Evolutionary conservation across 129 eudicot species (phyloP).

Genomic region (Mikania micrantha): DNA sequence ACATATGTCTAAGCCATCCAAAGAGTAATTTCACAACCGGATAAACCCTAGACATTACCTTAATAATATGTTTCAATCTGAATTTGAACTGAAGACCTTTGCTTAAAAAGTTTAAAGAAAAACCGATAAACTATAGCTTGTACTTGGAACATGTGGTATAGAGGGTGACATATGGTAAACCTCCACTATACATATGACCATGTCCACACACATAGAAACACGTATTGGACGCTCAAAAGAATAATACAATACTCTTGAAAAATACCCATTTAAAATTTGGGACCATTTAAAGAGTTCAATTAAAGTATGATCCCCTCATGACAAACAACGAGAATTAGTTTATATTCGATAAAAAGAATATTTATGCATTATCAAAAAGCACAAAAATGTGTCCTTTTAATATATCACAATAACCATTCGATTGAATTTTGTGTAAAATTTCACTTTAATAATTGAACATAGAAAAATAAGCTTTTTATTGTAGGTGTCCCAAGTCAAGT

Average conservation of each 20-base stretch:
- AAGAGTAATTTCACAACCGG: too few species aligned
- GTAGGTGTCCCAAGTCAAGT: constrained; percentile 11
- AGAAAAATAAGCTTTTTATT: constrained; percentile 13
- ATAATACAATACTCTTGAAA: constrained; percentile 21
- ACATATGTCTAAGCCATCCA: too few species aligned
- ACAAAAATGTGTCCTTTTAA: constrained; percentile 6
- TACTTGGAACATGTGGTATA: constrained; percentile 9
- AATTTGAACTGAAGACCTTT: too few species aligned
- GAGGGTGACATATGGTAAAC: constrained; percentile 18
- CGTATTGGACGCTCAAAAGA: constrained; percentile 20
- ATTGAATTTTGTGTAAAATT: constrained; percentile 4
- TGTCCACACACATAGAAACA: constrained; percentile 29
- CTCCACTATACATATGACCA: constrained; percentile 24
- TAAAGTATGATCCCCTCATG: constrained; percentile 18
- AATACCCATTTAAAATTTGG: constrained; percentile 24
- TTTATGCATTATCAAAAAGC: constrained; percentile 1
- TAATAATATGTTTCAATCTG: too few species aligned
- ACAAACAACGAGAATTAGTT: constrained; percentile 18
- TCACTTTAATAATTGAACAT: constrained; percentile 28
- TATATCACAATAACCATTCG: constrained; percentile 14
- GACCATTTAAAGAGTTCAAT: constrained; percentile 23
- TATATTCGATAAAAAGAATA: constrained; percentile 8
- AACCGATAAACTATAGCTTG: too few species aligned
- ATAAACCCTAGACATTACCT: too few species aligned
- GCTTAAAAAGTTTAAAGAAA: too few species aligned